Percentiles rank a stretch among this genome's conserved stretches.
phyloP scores from a whole-genome alignment of 768 basidiomycete species.

The Termitomyces sp. region DNA sequence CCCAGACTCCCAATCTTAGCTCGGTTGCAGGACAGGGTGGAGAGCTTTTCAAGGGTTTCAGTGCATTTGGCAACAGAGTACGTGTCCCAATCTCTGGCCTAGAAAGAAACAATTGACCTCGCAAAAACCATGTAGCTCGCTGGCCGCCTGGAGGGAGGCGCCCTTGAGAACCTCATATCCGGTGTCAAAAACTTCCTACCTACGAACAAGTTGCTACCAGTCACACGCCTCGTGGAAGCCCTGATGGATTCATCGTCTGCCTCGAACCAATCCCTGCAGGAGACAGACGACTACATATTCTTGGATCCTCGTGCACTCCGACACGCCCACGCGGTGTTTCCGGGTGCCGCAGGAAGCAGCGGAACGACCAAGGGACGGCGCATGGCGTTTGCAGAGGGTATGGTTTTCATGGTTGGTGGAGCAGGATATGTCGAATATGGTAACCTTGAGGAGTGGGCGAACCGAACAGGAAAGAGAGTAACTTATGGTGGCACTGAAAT shows the following conservation, averaged over 20 bases:
- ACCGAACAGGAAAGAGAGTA: slow-evolving; percentile 74
- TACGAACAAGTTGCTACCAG: slow-evolving; percentile 86
- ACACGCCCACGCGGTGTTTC: slow-evolving; percentile 41
- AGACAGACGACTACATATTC: slow-evolving; percentile 94
- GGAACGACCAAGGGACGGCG: slow-evolving; percentile 33
- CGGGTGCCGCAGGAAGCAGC: slow-evolving; percentile 49
- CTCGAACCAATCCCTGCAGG: slow-evolving; percentile 89
- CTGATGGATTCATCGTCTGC: slow-evolving; percentile 96
- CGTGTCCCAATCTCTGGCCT: slow-evolving; percentile 15
- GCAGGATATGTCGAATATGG: slow-evolving; percentile 98
- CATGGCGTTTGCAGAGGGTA: slow-evolving; percentile 84
- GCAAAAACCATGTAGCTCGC: slow-evolving; percentile 60
- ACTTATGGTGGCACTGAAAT: slow-evolving; percentile 98
- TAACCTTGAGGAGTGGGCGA: slow-evolving; percentile 92
- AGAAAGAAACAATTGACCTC: background rate
- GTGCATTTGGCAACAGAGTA: slow-evolving; percentile 85
- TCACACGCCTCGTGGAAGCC: slow-evolving; percentile 91
- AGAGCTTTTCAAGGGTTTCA: slow-evolving; percentile 92
- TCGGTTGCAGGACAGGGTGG: slow-evolving; percentile 61
- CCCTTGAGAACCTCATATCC: slow-evolving; percentile 94
- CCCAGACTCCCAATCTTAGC: slow-evolving; percentile 63
- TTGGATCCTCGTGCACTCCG: slow-evolving; percentile 87
- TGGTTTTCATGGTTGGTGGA: slow-evolving; percentile 94
- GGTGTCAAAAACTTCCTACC: slow-evolving; percentile 98
- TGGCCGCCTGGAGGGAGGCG: slow-evolving; percentile 89